Evolutionary conservation across 345 rosid genomes (phyloP), one percentile per base, ranked within the genome.

Genomic region (Bretschneidera sinensis): DNA sequence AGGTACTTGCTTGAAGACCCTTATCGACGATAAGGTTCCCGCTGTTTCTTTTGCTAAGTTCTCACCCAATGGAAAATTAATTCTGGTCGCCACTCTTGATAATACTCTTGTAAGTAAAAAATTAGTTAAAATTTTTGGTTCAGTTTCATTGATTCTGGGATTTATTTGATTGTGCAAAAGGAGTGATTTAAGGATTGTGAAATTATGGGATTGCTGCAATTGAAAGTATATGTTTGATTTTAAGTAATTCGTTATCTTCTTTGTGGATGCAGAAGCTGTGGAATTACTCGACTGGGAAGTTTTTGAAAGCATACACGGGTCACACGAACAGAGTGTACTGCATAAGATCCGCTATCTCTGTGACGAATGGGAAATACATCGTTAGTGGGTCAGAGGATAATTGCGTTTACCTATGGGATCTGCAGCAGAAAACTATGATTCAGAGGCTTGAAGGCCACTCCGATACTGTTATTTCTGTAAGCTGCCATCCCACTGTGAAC

Each of bases 321-420:
- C 99, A 94, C 61, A 77, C 85, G 1, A 94, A 94, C 77, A 86
- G 48, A 61, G 78, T 57, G 6, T 94, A 84, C 73, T 94, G 97
- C 65, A 70, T 88, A 62, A 88, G 87, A 56, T 75, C 99, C 0
- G 90, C 99, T n/a, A 90, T 94, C 77, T 88, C 99, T 0, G 99
- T 94, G 47, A 94, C 97, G 7, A 86, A 81, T 25, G 99, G 96
- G 48, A 94, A 90, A 60, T 94, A 83, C 62, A 94, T 94, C 33
- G 97, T 94, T 17, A 90, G 99, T 22, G 99, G 97, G 43, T 94
- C 99, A 6, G 99, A 94, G 67, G 99, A 90, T 52, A 79, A 79
- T 13, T 88, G 95, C 59, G 84, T 94, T 24, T 94, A 89, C 72
- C 52, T 94, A 21, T 94, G 99, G 99, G 95, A 94, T 83, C 85